phyloP scores from a whole-genome alignment of 306 rosid species.

The Phaseolus lunatus region DNA sequence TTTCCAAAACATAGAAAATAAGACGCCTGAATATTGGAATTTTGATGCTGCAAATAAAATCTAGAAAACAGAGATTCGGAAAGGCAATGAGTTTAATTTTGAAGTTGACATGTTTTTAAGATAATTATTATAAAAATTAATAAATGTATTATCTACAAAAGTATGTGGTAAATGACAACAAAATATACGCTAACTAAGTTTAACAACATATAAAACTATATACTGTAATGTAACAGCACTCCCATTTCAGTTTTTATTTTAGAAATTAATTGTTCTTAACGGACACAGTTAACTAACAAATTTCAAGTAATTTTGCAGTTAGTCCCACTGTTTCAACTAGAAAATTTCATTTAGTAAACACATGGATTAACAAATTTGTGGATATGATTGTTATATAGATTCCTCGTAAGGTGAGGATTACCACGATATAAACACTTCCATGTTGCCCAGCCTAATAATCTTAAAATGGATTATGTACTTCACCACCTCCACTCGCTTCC shows the following conservation, averaged over 20 bases:
- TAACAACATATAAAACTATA: not conserved
- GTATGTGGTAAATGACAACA: not conserved
- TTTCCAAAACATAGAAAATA: not conserved
- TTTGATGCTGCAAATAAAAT: not conserved
- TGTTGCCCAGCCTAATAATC: constrained; percentile 35
- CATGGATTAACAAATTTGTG: constrained; percentile 24
- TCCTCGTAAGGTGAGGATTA: constrained; percentile 42
- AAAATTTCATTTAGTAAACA: constrained; percentile 12
- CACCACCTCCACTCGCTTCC: constrained; percentile 35
- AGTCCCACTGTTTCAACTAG: not conserved
- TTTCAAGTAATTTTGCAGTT: not conserved
- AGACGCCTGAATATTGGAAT: not conserved
- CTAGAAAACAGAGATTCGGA: not conserved
- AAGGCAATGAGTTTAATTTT: not conserved
- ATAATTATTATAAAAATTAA: not conserved
- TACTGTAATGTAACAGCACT: not conserved
- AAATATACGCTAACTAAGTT: too few relatives aligned
- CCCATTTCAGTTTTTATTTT: not conserved
- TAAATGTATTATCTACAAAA: not conserved
- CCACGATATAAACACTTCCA: constrained; percentile 16
- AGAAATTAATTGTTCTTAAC: not conserved
- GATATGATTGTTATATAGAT: constrained; percentile 31
- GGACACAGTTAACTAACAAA: too few relatives aligned
- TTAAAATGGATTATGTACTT: constrained; percentile 32
- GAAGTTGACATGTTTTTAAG: not conserved